Evolutionary conservation across 2,329 filamentous ascomycete species (phyloP), one percentile per base, ranked within the genome.

Genomic region (Coniochaeta sp.): DNA sequence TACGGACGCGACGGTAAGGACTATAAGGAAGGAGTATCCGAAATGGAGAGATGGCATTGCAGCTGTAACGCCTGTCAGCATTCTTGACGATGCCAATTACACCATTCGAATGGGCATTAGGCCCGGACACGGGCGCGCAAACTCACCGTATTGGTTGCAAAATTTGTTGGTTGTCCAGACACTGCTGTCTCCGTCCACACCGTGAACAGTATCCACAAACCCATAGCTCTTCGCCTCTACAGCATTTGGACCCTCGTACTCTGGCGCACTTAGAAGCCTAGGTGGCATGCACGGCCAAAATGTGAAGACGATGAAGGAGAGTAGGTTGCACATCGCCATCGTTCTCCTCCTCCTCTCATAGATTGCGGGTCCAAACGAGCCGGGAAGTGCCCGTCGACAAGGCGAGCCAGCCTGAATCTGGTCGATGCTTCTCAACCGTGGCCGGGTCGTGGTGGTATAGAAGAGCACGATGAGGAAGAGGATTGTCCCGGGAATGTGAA

Each of bases 31-130:
- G 3, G 83, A 85, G 69, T 89, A 89, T 3, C 86, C 86, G 61
- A 89, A 89, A 65, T 89, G 86, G 14, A 89, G 74, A 0, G 82
- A 86, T 1, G 86, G 86, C 86, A 89, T 89, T 7, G 86, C 86
- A 51, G 83, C 82, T 83, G 45, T 1, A 7, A 8, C 10, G 24
- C n/a, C 22, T 52, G 62, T 45, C 62, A 52, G 18, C 28, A 22
- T 30, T 12, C 38, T 22, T 10, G 6, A 28, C 20, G 26, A 48
- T 48, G 26, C 35, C 8, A 8, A 32, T 32, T 8, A 9, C 8
- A 32, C 8, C 14, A 32, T 8, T 9, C 14, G 8, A 24, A n/a
- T 31, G 14, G 13, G 31, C 26, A 47, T 24, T n/a, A 24, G 13
- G 24, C 48, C 16, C 18, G 48, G 22, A 27, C n/a, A n/a, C n/a